These are phyloP conservation scores for Phytophthora uliginosa DNA, from an alignment of 352 stramenopile species.

Conservation along the genomic window DNA sequence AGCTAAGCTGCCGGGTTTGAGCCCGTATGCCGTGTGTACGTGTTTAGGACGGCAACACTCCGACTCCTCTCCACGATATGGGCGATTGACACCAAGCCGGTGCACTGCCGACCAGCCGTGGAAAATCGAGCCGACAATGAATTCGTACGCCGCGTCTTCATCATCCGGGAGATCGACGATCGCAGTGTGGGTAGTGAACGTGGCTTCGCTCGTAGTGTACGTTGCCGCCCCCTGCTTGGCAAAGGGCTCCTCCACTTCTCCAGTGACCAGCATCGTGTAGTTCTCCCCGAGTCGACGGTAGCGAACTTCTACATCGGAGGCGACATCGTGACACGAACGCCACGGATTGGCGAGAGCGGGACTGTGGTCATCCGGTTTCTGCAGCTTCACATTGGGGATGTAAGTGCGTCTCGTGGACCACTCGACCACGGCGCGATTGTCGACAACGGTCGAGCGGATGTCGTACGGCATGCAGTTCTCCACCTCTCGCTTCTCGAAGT, in stretches of 20 bases:
- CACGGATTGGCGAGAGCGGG: conserved; percentile 53
- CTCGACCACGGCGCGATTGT: conserved; percentile 63
- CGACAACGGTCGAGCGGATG: conserved; percentile 75
- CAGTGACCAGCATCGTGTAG: conserved; percentile 31
- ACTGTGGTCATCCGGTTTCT: conserved; percentile 42
- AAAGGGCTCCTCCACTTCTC: conserved; percentile 42
- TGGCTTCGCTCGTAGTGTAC: conserved; percentile 57
- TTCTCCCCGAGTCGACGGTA: conserved; percentile 56
- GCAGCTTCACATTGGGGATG: conserved; percentile 71
- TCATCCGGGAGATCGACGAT: conserved; percentile 55
- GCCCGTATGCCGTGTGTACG: conserved; percentile 83
- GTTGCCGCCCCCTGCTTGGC: conserved; percentile 55
- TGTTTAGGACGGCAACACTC: conserved; percentile 82
- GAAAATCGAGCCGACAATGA: conserved; percentile 80
- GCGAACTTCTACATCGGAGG: conserved; percentile 58
- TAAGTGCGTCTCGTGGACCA: conserved; percentile 82
- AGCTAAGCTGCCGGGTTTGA: conserved; percentile 61
- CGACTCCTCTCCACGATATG: conserved; percentile 48
- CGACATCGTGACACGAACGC: conserved; percentile 78
- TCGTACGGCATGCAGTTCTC: conserved; percentile 90
- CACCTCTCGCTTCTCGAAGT: conserved; percentile 84
- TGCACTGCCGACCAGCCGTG: conserved; percentile 84
- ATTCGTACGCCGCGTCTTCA: conserved; percentile 58
- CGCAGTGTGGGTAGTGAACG: conserved; percentile 74
- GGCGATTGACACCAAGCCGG: conserved; percentile 60